These are phyloP conservation scores for Thalassiosira livingstoniorum DNA, from an alignment of 352 stramenopile species.

Conservation along the genomic window DNA sequence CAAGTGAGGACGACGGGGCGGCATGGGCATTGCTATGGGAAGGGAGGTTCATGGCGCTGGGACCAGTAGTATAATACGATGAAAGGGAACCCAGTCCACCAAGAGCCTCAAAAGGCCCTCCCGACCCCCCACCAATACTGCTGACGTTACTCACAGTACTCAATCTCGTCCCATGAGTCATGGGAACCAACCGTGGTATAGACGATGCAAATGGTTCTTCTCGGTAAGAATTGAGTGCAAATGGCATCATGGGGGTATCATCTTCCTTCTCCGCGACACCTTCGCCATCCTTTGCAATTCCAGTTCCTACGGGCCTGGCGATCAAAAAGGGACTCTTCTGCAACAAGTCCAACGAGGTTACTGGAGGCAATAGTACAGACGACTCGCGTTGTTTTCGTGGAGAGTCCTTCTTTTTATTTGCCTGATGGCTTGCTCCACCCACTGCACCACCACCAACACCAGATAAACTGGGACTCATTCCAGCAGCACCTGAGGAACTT, in stretches of 20 bases:
- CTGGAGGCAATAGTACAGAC: conserved; percentile 48
- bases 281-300: not conserved
- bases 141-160: conserved; percentile 13
- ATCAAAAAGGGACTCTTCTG: conserved; percentile 53
- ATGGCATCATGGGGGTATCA: conserved; percentile 31
- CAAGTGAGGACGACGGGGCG: conserved; percentile 7
- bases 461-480: no score
- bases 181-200: conserved; percentile 57
- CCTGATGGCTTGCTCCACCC: no score
- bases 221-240: conserved; percentile 35
- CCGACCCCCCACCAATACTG: conserved; percentile 19
- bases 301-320: not conserved
- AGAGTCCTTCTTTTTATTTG: conserved; percentile 19
- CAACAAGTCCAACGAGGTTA: conserved; percentile 53
- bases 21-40: conserved; percentile 2
- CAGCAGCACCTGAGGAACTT: no score
- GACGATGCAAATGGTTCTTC: conserved; percentile 38
- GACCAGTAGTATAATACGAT: conserved; percentile 14
- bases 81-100: conserved; percentile 8
- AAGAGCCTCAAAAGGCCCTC: conserved; percentile 13
- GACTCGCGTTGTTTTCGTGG: conserved; percentile 33
- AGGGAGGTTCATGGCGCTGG: not conserved
- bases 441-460: no score
- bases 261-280: not conserved
- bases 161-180: no score